phyloP scores from a whole-genome alignment of 139 green algal species.

The Picochlorum sp. region DNA sequence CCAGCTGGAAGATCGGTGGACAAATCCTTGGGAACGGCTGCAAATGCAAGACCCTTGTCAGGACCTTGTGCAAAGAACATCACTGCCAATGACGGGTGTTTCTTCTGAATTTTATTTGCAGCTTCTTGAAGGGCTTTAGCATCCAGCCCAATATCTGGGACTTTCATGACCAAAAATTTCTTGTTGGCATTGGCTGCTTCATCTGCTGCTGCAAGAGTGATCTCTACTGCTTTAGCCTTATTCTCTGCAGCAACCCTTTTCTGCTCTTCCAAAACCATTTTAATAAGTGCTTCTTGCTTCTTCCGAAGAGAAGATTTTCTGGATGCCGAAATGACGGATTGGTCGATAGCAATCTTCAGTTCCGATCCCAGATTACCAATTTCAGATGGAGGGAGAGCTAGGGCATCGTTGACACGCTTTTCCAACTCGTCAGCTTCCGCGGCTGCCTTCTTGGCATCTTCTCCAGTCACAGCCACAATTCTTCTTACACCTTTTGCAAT shows the following conservation, averaged over 20 bases:
- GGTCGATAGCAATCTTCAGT: constrained; percentile 48
- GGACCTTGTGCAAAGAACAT: constrained; percentile 43
- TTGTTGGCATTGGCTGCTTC: constrained; percentile 3
- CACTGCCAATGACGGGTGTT: constrained; percentile 39
- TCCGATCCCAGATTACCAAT: constrained; percentile 36
- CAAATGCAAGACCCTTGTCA: constrained; percentile 55
- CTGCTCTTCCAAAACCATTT: constrained; percentile 50
- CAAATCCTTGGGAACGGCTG: constrained; percentile 57
- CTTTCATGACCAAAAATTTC: constrained; percentile 22
- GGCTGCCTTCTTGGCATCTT: constrained; percentile 59
- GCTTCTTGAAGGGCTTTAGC: constrained; percentile 59
- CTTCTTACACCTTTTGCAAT: constrained; percentile 81
- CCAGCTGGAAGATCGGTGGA: constrained; percentile 51
- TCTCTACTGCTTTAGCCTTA: constrained; percentile 40
- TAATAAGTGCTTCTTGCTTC: constrained; percentile 40
- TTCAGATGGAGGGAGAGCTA: constrained; percentile 12
- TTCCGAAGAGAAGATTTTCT: constrained; percentile 64
- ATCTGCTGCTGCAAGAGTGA: constrained; percentile 15
- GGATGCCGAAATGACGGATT: constrained; percentile 51
- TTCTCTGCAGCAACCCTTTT: constrained; percentile 69
- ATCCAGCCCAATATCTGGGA: constrained; percentile 58
- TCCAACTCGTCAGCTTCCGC: constrained; percentile 45
- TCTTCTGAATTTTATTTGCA: constrained; percentile 38
- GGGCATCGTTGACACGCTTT: constrained; percentile 27
- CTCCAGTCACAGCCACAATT: constrained; percentile 76